Conservation (phyloP, 257 asterid species). For the Jaltomata sinuosa region DNA sequence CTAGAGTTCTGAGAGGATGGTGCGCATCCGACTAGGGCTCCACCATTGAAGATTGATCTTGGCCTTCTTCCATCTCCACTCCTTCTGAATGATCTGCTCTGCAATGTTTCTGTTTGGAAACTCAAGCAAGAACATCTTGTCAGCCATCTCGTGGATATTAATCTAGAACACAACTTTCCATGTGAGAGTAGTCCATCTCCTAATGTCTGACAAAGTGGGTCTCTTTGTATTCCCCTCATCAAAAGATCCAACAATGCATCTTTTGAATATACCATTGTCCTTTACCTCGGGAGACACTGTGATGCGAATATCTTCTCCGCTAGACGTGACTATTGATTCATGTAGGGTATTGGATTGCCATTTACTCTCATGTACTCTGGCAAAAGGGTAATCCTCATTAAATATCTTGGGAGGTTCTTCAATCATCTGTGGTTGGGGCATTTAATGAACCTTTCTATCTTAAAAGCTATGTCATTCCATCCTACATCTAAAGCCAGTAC, state of each 20-base stretch:
- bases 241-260: not conserved
- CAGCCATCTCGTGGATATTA: not conserved
- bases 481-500: not conserved
- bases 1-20: not conserved
- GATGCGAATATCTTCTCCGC: not conserved
- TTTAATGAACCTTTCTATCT: not conserved
- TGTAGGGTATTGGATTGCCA: not conserved
- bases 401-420: not conserved
- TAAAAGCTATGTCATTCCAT: not conserved
- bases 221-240: not conserved
- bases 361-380: not conserved
- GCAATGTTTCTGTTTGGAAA: not conserved
- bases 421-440: not conserved
- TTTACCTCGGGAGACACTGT: not conserved
- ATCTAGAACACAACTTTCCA: not conserved
- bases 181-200: not conserved
- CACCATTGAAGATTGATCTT: not conserved
- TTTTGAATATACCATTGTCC: not conserved
- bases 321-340: not conserved
- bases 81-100: not conserved
- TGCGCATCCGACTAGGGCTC: not conserved
- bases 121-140: not conserved
- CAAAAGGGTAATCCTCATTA: not conserved
- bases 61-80: not conserved
- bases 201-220: not conserved